Evolutionary conservation across 495 filamentous ascomycete genomes (phyloP), one percentile per base, ranked within the genome.

Genomic region (Xylaria venustula): DNA sequence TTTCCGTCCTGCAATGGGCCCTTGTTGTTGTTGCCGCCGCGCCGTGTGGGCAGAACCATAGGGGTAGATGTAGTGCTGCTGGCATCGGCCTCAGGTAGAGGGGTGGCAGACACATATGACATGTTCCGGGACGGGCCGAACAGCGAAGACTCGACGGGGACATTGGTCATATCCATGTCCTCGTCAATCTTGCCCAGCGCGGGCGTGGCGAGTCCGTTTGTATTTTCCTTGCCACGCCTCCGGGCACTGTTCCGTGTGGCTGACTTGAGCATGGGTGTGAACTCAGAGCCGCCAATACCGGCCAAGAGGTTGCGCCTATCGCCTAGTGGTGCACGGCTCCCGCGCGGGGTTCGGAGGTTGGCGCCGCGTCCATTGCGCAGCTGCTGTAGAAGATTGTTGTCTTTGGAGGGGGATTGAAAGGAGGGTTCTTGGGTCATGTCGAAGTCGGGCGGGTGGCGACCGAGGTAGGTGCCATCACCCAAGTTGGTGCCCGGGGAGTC

Each of bases 241-340:
- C 88, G 76, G 34, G 87, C 81, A 63, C 88, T 92, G 66, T 93
- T 93, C 54, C 86, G 86, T 17, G 91, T 90, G 14, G 92, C 92
- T 58, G 89, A 96, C 76, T 92, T 93, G 70, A 98, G 84, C 55
- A 98, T 74, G 0, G 94, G 94, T 2, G 94, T 98, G 69, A 98
- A 98, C 62, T 98, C 95, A 47, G 83, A 84, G 51, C 86, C 87
- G 14, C 78, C 83, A 1, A 84, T 73, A 37, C 82, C 82, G 22
- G 78, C 74, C 12, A 84, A 81, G 75, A 88, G 67, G 82, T 92
- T 90, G 64, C 81, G 80, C 62, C 83, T 81, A 69, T 89, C 84
- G 47, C 80, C 84, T 41, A 95, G 83, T 54, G 89, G 86, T 32
- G 86, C 76, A 78, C 71, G 82, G 75, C 34, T 68, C 15, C 71